Evolutionary conservation across 345 rosid species (phyloP).

Genomic region (Rhodamnia rubescens): DNA sequence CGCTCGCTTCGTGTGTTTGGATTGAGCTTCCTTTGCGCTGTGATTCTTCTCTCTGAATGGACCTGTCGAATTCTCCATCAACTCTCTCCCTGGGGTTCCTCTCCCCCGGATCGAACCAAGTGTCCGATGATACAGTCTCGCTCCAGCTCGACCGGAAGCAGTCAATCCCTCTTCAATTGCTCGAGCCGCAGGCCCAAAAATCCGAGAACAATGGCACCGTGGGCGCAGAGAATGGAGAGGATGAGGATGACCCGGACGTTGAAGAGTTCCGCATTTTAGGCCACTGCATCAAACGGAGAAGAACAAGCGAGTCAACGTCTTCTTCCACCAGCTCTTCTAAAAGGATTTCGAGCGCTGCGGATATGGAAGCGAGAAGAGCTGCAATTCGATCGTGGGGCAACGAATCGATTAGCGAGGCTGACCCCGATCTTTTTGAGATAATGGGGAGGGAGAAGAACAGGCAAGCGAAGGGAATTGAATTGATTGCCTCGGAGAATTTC

Average conservation of each 20-base stretch:
- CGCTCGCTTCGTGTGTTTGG: neutral
- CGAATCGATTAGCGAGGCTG: conserved; percentile 37
- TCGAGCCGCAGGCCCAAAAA: conserved; percentile 13
- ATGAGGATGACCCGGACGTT: conserved; percentile 20
- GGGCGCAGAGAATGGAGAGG: conserved; percentile 3
- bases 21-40: neutral
- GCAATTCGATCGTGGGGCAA: conserved; percentile 40
- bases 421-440: conserved; percentile 42
- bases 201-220: neutral
- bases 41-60: conserved; percentile 5
- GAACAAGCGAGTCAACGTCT: conserved; percentile 9
- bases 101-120: conserved; percentile 12
- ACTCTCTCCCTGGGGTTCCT: conserved; percentile 30
- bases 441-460: conserved; percentile 63
- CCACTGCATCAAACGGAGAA: conserved; percentile 47
- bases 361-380: conserved; percentile 18
- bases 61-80: conserved; percentile 19
- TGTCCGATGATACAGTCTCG: conserved; percentile 35
- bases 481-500: conserved; percentile 77
- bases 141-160: conserved; percentile 22
- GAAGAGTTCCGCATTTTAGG: conserved; percentile 59
- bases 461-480: conserved; percentile 53
- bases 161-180: conserved; percentile 33
- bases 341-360: conserved; percentile 9
- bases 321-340: conserved; percentile 7